Conservation (phyloP, 108 stramenopile genomes). For the Stephanodiscus minutulus region DNA sequence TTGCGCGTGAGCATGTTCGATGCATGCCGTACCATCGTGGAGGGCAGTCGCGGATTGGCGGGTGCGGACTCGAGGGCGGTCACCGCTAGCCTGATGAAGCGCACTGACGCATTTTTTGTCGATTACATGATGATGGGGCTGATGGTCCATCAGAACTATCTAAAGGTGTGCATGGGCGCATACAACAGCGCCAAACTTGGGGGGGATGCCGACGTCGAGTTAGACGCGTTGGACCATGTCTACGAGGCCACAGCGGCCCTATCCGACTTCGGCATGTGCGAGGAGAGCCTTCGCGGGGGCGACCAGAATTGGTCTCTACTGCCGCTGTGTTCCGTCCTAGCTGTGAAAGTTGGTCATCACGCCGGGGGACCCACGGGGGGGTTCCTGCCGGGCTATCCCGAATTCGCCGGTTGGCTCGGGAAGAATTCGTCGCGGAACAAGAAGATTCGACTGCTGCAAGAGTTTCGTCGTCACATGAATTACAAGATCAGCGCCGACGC, state of each 20-base stretch:
- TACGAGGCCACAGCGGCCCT: conserved; percentile 81
- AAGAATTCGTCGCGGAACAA: conserved; percentile 90
- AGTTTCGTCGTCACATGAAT: conserved; percentile 91
- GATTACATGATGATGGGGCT: conserved; percentile 95
- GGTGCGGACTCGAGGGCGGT: conserved; percentile 61
- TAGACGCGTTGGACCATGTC: conserved; percentile 61
- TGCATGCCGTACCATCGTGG: conserved; percentile 80
- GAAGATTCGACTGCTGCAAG: conserved; percentile 77
- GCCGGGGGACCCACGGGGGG: conserved; percentile 81
- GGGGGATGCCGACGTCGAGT: conserved; percentile 54
- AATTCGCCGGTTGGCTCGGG: conserved; percentile 95
- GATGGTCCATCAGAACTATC: conserved; percentile 93
- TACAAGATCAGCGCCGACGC: conserved; percentile 66
- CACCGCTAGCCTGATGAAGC: conserved; percentile 65
- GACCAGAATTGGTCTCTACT: conserved; percentile 95
- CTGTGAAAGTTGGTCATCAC: conserved; percentile 89
- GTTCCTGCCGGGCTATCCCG: conserved; percentile 84
- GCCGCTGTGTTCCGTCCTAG: conserved; percentile 74
- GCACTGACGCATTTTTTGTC: conserved; percentile 94
- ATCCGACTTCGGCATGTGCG: conserved; percentile 88
- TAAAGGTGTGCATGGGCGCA: conserved; percentile 64
- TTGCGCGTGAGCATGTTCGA: conserved; percentile 92
- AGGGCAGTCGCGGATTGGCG: conserved; percentile 68
- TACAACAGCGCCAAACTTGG: conserved; percentile 48
- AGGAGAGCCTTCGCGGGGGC: conserved; percentile 78